Evolutionary conservation across 179 eudicot species (phyloP), one percentile per base, ranked within the genome.

Genomic region (Beta lomatogona): DNA sequence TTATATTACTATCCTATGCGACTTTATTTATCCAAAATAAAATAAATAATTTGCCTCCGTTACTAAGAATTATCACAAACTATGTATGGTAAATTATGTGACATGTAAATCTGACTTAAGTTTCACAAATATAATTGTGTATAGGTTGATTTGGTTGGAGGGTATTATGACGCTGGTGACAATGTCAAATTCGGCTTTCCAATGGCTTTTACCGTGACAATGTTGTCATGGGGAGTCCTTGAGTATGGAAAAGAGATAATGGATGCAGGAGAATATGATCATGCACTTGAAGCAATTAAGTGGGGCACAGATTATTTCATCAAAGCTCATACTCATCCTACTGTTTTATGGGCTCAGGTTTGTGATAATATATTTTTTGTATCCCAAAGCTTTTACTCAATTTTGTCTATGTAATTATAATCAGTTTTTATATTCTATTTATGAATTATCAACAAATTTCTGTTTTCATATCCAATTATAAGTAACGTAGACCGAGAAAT

Each of bases 271-370:
- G 96, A 93, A 77, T 81, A 86, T 78, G 81, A 82, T 57, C 93
- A 92, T 69, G 91, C 96, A 5, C 76, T 89, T 58, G 96, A 93
- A 80, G 93, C 97, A 0, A 92, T 93, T 69, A 92, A 91, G 73
- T 93, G 98, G 98, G 98, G 97, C 5, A 92, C 97, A 22, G 94
- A 93, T 86, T 93, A 93, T 80, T 93, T 93, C 92, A 91, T 93
- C 80, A 87, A 87, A 66, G 77, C 89, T 75, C 89, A 86, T 78
- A 65, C 89, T 48, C 80, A 75, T 46, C 86, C 89, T 48, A 81
- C 69, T 52, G 83, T 86, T 1, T 73, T 86, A 45, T 84, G 89
- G 89, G 85, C 68, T 65, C 86, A 84, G 89, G 89, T 85, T 55
- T 28, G 64, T n/a, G 14, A 36, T 22, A 22, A 9, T n/a, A 31